Evolutionary conservation across 163 green algal genomes (phyloP).

Genomic region (Coccomyxa subellipsoidea): DNA sequence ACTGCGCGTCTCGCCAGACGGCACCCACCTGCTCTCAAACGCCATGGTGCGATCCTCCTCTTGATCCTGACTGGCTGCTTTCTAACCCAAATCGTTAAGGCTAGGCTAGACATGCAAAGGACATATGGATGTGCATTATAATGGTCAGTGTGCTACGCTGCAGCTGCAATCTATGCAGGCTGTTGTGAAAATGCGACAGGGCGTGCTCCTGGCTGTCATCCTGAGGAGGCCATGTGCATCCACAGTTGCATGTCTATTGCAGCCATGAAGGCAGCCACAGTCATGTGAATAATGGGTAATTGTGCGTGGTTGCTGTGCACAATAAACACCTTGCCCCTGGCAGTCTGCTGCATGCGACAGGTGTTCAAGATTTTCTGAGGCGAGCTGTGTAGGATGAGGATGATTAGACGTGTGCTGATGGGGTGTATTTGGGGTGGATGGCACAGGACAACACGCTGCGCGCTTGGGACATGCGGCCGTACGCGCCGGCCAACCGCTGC

Average conservation of each 20-base stretch:
- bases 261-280: too few relatives aligned
- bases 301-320: too few relatives aligned
- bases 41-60: slow-evolving; percentile 49
- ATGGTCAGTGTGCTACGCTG: not conserved
- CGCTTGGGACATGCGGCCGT: slow-evolving; percentile 92
- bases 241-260: too few relatives aligned
- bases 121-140: not conserved
- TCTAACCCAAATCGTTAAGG: not conserved
- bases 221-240: too few relatives aligned
- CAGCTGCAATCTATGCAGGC: too few relatives aligned
- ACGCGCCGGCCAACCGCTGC: slow-evolving; percentile 74
- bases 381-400: not conserved
- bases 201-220: not conserved
- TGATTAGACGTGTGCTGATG: not conserved
- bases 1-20: slow-evolving; percentile 71
- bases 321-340: too few relatives aligned
- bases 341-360: too few relatives aligned
- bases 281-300: too few relatives aligned
- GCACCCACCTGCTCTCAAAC: slow-evolving; percentile 83
- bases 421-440: not conserved
- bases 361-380: not conserved
- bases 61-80: not conserved
- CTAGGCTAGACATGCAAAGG: not conserved
- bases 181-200: not conserved
- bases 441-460: slow-evolving; percentile 81